Conservation (phyloP, 768 basidiomycete species). For the Pleurotus giganteus region DNA sequence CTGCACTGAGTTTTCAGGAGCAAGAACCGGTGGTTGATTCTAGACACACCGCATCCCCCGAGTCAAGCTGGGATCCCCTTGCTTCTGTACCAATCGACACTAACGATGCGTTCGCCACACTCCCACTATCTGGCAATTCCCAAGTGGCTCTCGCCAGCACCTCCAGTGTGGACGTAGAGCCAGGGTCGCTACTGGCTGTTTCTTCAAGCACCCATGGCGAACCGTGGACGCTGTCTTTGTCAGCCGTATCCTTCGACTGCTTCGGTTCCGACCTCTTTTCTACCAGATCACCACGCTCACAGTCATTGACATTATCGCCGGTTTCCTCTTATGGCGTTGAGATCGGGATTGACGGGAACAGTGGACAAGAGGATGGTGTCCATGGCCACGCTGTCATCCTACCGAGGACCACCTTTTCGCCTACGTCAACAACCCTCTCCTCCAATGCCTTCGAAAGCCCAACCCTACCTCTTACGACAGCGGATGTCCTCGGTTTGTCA, state of each 20-base stretch:
- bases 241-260: slow-evolving; percentile 13
- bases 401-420: slow-evolving; percentile 11
- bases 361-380: neutral
- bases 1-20: slow-evolving; percentile 11
- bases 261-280: slow-evolving; percentile 11
- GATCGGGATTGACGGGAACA: slow-evolving; percentile 11
- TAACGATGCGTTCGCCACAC: slow-evolving; percentile 22
- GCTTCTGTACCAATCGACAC: slow-evolving; percentile 22
- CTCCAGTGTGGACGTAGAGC: slow-evolving; percentile 11
- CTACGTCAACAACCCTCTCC: slow-evolving; percentile 18
- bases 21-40: neutral
- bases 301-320: slow-evolving; percentile 11
- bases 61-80: neutral
- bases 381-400: slow-evolving; percentile 7
- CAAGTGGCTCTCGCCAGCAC: slow-evolving; percentile 11
- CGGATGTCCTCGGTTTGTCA: slow-evolving; percentile 1
- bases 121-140: slow-evolving; percentile 21
- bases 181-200: neutral
- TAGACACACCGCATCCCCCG: neutral
- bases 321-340: slow-evolving; percentile 12
- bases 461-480: neutral
- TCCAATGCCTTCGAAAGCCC: slow-evolving; percentile 9
- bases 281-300: slow-evolving; percentile 7
- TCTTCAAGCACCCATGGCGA: neutral
- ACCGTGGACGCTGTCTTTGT: slow-evolving; percentile 18